phyloP scores from a whole-genome alignment of 1,284 basidiomycete genomes.

The Uromyces viciae-fabae region DNA sequence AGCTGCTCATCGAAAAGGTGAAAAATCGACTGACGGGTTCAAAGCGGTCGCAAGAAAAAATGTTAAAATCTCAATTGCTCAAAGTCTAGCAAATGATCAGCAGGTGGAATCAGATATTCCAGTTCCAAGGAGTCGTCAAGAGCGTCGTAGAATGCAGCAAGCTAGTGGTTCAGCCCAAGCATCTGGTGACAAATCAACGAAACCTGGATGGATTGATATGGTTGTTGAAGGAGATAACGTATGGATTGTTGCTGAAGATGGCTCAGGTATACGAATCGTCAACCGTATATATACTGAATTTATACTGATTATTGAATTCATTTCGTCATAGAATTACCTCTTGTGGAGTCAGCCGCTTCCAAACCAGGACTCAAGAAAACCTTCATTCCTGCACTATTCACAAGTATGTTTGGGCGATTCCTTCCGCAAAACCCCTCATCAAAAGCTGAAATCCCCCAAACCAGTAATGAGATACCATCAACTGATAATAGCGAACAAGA shows the following conservation, averaged over 20 bases:
- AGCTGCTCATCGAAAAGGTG: conserved; percentile 47
- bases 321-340: conserved; percentile 37
- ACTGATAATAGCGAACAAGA: neutral
- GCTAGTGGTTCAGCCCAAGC: conserved; percentile 46
- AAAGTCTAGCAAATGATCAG: conserved; percentile 15
- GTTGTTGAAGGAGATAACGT: conserved; percentile 51
- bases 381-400: conserved; percentile 46
- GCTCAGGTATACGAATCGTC: conserved; percentile 47
- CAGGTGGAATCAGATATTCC: conserved; percentile 46
- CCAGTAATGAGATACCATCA: neutral
- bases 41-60: conserved; percentile 35
- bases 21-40: neutral
- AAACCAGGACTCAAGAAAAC: conserved; percentile 46
- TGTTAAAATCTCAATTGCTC: conserved; percentile 40
- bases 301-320: neutral
- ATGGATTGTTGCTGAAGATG: conserved; percentile 50
- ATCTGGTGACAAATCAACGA: conserved; percentile 46
- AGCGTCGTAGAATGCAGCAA: conserved; percentile 48
- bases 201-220: conserved; percentile 49
- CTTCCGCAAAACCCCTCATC: neutral
- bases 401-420: neutral
- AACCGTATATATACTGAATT: neutral
- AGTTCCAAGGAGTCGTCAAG: conserved; percentile 49
- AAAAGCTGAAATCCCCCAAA: neutral
- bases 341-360: conserved; percentile 47